Conservation (phyloP, 306 rosid species). For the Hippophae gyantsensis region DNA sequence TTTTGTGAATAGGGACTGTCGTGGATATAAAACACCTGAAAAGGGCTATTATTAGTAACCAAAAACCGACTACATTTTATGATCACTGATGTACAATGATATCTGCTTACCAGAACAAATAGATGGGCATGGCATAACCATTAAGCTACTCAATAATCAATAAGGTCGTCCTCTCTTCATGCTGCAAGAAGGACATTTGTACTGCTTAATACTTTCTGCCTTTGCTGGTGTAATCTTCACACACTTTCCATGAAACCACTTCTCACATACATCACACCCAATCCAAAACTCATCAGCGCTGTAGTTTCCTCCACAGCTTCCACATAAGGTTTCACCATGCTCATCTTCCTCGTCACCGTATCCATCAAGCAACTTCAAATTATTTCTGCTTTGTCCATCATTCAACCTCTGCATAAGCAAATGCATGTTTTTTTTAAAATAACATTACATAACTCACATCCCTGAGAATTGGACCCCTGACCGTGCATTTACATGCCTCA, state of each 20-base stretch:
- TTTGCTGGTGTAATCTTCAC: constrained; percentile 56
- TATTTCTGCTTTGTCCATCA: constrained; percentile 38
- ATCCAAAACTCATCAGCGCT: constrained; percentile 53
- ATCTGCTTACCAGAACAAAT: not conserved
- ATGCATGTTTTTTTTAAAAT: not conserved
- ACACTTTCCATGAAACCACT: constrained; percentile 56
- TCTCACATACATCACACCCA: constrained; percentile 52
- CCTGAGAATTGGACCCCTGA: too few species aligned
- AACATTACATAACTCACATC: too few species aligned
- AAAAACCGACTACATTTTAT: not conserved
- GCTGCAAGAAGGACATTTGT: constrained; percentile 53
- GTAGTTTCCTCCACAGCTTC: constrained; percentile 55
- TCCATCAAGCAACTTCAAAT: constrained; percentile 29
- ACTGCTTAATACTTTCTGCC: constrained; percentile 44
- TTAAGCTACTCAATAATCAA: constrained; percentile 4
- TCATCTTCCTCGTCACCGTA: constrained; percentile 40
- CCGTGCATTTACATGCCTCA: not conserved
- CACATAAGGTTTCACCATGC: constrained; percentile 46
- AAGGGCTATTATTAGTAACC: not conserved
- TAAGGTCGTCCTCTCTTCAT: constrained; percentile 33
- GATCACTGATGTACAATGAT: constrained; percentile 13
- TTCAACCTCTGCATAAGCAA: constrained; percentile 33
- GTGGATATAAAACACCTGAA: too few species aligned
- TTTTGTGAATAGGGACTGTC: too few species aligned
- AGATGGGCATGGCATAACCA: not conserved